Conservation (phyloP, 495 filamentous ascomycete species). For the Penicillium pancosmium region DNA sequence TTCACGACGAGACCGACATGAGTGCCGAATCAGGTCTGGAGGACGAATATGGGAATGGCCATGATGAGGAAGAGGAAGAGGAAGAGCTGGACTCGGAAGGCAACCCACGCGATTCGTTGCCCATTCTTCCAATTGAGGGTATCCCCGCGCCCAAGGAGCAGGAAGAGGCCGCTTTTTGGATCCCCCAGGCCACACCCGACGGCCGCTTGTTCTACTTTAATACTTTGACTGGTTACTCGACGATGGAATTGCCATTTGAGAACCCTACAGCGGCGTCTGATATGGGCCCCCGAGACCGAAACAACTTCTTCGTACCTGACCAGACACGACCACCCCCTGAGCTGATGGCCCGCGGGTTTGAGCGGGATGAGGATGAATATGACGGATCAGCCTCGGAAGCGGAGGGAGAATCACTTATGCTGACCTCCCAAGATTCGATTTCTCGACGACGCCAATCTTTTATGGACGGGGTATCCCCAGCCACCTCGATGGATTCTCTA, state of each 20-base stretch:
- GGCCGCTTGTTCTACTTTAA: slow-evolving; percentile 98
- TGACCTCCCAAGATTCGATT: slow-evolving; percentile 59
- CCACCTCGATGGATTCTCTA: slow-evolving; percentile 90
- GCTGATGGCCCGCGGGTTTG: slow-evolving; percentile 83
- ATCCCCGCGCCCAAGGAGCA: slow-evolving; percentile 62
- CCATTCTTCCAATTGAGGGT: slow-evolving; percentile 69
- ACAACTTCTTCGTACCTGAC: slow-evolving; percentile 84
- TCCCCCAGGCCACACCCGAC: slow-evolving; percentile 93
- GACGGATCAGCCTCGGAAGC: slow-evolving; percentile 87
- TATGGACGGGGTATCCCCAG: slow-evolving; percentile 78
- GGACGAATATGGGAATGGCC: slow-evolving; percentile 72
- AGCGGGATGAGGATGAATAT: slow-evolving; percentile 80
- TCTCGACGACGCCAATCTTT: slow-evolving; percentile 65
- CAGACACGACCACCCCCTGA: slow-evolving; percentile 92
- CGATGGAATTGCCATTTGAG: slow-evolving; percentile 90
- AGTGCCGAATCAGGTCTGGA: slow-evolving; percentile 58
- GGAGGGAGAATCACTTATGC: slow-evolving; percentile 67
- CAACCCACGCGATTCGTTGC: slow-evolving; percentile 56
- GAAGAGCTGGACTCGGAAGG: slow-evolving; percentile 67
- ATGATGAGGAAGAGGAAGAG: slow-evolving; percentile 62
- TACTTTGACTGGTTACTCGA: slow-evolving; percentile 89
- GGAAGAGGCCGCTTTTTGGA: slow-evolving; percentile 96
- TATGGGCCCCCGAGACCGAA: slow-evolving; percentile 82
- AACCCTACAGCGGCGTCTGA: slow-evolving; percentile 81
- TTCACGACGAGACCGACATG: slow-evolving; percentile 55